Percentiles rank a stretch among this genome's conserved stretches.
Conservation (phyloP, 2,329 filamentous ascomycete genomes). For the Penicillium sp. region DNA sequence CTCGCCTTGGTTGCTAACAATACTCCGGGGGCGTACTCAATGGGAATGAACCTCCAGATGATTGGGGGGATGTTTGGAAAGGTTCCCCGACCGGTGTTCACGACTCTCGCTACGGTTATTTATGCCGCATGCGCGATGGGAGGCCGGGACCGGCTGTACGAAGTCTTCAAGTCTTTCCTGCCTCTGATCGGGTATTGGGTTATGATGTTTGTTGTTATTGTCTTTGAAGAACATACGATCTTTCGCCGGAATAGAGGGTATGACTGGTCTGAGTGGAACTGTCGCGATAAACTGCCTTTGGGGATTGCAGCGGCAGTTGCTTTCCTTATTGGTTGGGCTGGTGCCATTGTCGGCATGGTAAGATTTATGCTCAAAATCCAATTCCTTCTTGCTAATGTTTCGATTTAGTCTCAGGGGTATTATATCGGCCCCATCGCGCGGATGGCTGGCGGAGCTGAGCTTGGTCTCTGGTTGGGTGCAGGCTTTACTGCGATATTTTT, state of each 20-base stretch:
- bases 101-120: constrained; percentile 40
- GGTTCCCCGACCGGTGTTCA: constrained; percentile 46
- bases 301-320: constrained; percentile 41
- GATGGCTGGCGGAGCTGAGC: constrained; percentile 34
- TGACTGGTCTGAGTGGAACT: constrained; percentile 45
- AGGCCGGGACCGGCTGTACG: constrained; percentile 44
- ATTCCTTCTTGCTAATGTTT: background rate
- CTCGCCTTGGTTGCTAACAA: constrained; percentile 47
- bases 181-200: constrained; percentile 50
- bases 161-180: constrained; percentile 47
- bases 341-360: constrained; percentile 44
- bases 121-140: constrained; percentile 46
- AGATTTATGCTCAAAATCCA: background rate
- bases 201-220: constrained; percentile 43
- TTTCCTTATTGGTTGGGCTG: constrained; percentile 42
- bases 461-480: constrained; percentile 39
- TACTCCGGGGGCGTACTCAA: constrained; percentile 46
- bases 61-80: constrained; percentile 38
- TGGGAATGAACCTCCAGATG: constrained; percentile 46
- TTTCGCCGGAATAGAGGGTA: constrained; percentile 41
- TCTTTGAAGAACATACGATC: constrained; percentile 43
- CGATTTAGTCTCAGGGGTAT: constrained; percentile 36
- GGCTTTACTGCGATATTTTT: constrained; percentile 37
- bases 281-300: constrained; percentile 37
- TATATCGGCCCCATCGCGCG: constrained; percentile 39